Percentiles rank a stretch among this genome's conserved stretches.
These are phyloP conservation scores for Solanum hybrid DNA, from an alignment of 305 asterid species.

Conservation along the genomic window DNA sequence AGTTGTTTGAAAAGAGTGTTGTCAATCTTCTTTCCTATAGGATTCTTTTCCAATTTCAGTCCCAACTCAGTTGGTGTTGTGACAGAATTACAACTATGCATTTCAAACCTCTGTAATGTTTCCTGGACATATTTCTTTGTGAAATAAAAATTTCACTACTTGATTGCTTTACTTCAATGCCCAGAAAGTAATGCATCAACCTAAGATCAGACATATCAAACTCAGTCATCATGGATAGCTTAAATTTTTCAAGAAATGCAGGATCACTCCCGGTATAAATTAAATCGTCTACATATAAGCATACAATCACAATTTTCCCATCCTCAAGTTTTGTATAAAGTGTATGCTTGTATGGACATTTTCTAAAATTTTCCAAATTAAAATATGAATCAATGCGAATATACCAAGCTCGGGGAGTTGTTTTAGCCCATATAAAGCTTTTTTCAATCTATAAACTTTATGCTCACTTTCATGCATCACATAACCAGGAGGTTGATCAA, in stretches of 20 bases:
- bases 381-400: not conserved
- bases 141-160: too few species aligned
- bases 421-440: not conserved
- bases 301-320: not conserved
- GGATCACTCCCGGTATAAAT: not conserved
- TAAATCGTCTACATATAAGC: not conserved
- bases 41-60: not conserved
- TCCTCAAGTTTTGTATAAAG: not conserved
- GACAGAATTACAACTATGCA: not conserved
- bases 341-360: not conserved
- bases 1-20: not conserved
- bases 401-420: not conserved
- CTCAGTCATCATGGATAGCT: not conserved
- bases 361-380: not conserved
- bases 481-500: not conserved
- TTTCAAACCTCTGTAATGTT: not conserved
- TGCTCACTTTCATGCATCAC: not conserved
- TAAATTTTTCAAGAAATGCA: not conserved
- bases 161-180: too few species aligned
- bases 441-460: not conserved
- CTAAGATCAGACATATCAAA: too few species aligned
- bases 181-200: too few species aligned
- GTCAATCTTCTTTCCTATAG: not conserved
- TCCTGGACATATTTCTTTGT: not conserved
- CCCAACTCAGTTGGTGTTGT: not conserved